Conservation (phyloP, 345 rosid species). For the Luvunga scandens region DNA sequence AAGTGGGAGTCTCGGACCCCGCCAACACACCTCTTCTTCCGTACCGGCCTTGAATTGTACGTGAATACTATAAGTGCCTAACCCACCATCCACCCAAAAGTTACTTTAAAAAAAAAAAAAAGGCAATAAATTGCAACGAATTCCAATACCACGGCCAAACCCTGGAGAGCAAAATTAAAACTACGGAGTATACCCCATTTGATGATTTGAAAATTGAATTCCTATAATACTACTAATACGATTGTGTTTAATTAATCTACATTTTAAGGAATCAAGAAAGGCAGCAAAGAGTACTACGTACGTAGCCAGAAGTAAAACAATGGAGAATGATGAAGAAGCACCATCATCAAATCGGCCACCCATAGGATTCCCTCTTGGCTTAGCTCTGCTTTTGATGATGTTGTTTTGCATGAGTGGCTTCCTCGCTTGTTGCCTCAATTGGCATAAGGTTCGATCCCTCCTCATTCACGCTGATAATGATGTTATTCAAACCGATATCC, state of each 20-base stretch:
- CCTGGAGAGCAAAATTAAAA: not conserved
- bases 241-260: not conserved
- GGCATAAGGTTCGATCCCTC: slow-evolving; percentile 29
- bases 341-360: slow-evolving; percentile 19
- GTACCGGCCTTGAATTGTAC: slow-evolving; percentile 18
- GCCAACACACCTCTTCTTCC: not conserved
- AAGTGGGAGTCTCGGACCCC: not conserved
- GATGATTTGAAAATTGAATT: not conserved
- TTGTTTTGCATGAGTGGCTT: slow-evolving; percentile 27
- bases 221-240: not conserved
- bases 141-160: not conserved
- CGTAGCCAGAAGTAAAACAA: not conserved
- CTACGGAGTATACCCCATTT: not conserved
- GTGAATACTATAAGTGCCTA: not conserved
- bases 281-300: not conserved
- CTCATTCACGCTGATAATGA: not conserved
- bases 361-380: slow-evolving; percentile 40
- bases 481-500: not conserved
- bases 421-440: slow-evolving; percentile 32
- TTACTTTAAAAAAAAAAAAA: not conserved
- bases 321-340: slow-evolving; percentile 18
- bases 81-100: not conserved
- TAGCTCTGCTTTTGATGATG: slow-evolving; percentile 27
- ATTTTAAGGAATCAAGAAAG: not conserved
- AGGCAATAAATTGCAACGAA: not conserved